phyloP scores from a whole-genome alignment of 805 yeast genomes.

The Candida morakotiae region DNA sequence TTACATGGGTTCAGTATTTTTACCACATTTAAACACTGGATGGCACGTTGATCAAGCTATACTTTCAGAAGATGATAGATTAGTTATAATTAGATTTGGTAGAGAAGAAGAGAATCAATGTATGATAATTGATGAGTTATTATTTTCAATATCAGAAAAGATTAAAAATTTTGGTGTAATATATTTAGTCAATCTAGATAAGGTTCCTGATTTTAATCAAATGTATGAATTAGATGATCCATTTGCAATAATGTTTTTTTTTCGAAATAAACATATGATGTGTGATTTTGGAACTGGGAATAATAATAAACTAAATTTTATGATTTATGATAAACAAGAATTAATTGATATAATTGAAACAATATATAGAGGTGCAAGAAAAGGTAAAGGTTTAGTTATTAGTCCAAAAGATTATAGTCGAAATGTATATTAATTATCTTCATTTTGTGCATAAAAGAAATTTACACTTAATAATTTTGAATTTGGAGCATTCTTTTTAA shows the following conservation, averaged over 20 bases:
- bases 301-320: conserved; percentile 87
- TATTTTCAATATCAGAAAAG: conserved; percentile 75
- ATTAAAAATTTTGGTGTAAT: conserved; percentile 84
- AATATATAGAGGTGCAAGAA: conserved; percentile 83
- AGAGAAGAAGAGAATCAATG: conserved; percentile 71
- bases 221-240: conserved; percentile 92
- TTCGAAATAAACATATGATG: conserved; percentile 92
- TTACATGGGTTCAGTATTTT: conserved; percentile 72
- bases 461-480: conserved; percentile 66
- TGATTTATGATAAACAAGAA: conserved; percentile 74
- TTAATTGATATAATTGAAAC: conserved; percentile 88
- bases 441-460: conserved; percentile 78
- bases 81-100: conserved; percentile 89
- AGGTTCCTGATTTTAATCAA: conserved; percentile 83
- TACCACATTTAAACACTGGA: conserved; percentile 78
- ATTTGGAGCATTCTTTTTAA: conserved; percentile 52
- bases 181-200: conserved; percentile 82
- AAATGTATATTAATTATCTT: conserved; percentile 11
- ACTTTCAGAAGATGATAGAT: conserved; percentile 79
- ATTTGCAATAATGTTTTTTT: conserved; percentile 89
- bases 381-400: conserved; percentile 87
- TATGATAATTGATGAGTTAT: conserved; percentile 84
- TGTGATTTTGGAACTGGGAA: conserved; percentile 98
- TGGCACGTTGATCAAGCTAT: conserved; percentile 99
- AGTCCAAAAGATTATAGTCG: conserved; percentile 71